Evolutionary conservation across 495 filamentous ascomycete genomes (phyloP).

Genomic region (Bathelium albidoporum): DNA sequence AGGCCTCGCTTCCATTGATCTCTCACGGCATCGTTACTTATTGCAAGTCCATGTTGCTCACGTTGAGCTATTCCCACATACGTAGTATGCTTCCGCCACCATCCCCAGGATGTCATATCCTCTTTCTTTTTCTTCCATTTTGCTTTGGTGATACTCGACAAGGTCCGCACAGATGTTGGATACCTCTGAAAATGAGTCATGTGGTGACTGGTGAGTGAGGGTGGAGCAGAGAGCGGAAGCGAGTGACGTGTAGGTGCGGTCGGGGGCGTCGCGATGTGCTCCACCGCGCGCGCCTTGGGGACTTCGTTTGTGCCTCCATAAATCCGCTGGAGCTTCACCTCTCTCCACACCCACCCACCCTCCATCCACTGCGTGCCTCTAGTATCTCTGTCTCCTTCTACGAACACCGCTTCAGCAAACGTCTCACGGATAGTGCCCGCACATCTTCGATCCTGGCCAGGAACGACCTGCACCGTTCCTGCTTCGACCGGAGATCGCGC

Average conservation of each 20-base stretch:
- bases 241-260: not conserved
- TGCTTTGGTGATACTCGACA: too few species aligned
- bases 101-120: too few species aligned
- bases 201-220: not conserved
- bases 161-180: too few species aligned
- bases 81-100: too few species aligned
- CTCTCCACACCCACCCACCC: not conserved
- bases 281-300: not conserved
- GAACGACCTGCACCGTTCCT: slow-evolving; percentile 5
- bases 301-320: not conserved
- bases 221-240: not conserved
- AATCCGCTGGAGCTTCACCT: slow-evolving; percentile 1
- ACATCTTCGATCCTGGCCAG: not conserved
- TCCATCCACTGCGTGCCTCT: not conserved
- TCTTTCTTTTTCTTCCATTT: too few species aligned
- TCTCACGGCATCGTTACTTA: too few species aligned
- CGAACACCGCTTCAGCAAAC: not conserved
- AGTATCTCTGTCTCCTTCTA: not conserved
- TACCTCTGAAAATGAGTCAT: too few species aligned
- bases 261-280: not conserved
- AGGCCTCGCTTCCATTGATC: too few species aligned
- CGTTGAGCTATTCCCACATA: too few species aligned
- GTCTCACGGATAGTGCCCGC: not conserved
- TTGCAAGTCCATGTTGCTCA: too few species aligned
- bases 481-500: not conserved